phyloP scores from a whole-genome alignment of 129 eudicot genomes.

The Logfia minima region DNA sequence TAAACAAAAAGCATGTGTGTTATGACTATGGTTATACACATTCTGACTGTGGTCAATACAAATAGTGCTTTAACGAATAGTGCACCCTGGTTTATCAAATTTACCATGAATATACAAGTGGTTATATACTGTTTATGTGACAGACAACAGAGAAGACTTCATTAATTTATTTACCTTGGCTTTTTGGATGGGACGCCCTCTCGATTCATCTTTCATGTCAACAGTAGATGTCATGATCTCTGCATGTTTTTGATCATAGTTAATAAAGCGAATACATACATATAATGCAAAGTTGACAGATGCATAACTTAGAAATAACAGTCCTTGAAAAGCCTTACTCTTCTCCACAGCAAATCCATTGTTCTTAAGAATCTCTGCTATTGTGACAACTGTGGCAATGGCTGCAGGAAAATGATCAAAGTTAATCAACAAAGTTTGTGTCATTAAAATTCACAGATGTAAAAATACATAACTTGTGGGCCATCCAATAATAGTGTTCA shows the following conservation, averaged over 20 bases:
- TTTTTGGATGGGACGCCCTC: slow-evolving; percentile 71
- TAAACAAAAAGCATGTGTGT: not conserved
- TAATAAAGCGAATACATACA: not conserved
- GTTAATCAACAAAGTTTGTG: not conserved
- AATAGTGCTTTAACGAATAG: too few species aligned
- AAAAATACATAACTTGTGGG: not conserved
- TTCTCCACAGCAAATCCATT: slow-evolving; percentile 81
- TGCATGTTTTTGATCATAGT: slow-evolving; percentile 35
- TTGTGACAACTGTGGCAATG: slow-evolving; percentile 76
- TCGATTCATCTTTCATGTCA: slow-evolving; percentile 82
- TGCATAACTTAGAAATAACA: not conserved
- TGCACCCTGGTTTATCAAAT: not conserved
- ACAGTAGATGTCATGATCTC: slow-evolving; percentile 81
- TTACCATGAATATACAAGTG: not conserved
- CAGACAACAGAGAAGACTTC: not conserved
- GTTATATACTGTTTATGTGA: not conserved
- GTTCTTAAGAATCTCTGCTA: slow-evolving; percentile 86
- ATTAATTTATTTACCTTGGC: slow-evolving; percentile 49
- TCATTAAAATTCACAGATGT: not conserved
- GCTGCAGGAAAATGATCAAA: slow-evolving; percentile 51
- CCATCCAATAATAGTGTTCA: not conserved
- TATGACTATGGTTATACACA: not conserved
- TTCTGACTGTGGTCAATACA: not conserved
- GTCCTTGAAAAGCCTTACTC: slow-evolving; percentile 45
- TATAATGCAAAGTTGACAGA: not conserved